Evolutionary conservation across 306 rosid species (phyloP), one percentile per base, ranked within the genome.

Genomic region (Quercus parvula): DNA sequence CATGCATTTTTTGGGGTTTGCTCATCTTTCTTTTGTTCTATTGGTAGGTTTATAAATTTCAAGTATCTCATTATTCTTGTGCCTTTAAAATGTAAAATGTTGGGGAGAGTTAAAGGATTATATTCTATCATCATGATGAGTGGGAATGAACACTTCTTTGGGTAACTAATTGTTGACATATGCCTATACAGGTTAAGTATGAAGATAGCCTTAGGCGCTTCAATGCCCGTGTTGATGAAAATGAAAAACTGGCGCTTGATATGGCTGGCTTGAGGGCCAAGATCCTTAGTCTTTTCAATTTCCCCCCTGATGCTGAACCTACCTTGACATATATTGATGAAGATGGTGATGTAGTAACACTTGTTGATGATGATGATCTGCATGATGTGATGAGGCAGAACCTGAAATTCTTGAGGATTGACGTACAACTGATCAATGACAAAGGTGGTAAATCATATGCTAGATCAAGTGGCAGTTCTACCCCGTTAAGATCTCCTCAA

Each of bases 311-410:
- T 75, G 84, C 89, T 31, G 85, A 89, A 70, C 64, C 90, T 3
- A 76, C 56, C 33, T 70, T 96, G 87, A 89, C 91, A 27, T 96
- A 96, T 77, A 57, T 88, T 19, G 99, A 96, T 54, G 99, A 96
- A 85, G 99, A 96, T 81, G 99, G 98, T 1, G 99, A 96, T 86
- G 56, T 77, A 27, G 98, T 96, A 68, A 82, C 96, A 24, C 87
- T 96, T 2, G 93, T 85, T 70, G 94, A 91, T 70, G 97, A 91
- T 46, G 91, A 87, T 76, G 99, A 96, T 87, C 86, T 96, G 73
- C 82, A 30, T 73, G 99, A 96, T 71, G 86, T 85, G 79, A 81
- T 86, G 97, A 86, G 79, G 80, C 99, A 96, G 85, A 44, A 70
- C 27, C 79, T 96, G 62, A 91, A 85, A 58, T 91, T 90, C 84